Conservation (phyloP, 768 basidiomycete genomes). For the Rhizopogon salebrosus region DNA sequence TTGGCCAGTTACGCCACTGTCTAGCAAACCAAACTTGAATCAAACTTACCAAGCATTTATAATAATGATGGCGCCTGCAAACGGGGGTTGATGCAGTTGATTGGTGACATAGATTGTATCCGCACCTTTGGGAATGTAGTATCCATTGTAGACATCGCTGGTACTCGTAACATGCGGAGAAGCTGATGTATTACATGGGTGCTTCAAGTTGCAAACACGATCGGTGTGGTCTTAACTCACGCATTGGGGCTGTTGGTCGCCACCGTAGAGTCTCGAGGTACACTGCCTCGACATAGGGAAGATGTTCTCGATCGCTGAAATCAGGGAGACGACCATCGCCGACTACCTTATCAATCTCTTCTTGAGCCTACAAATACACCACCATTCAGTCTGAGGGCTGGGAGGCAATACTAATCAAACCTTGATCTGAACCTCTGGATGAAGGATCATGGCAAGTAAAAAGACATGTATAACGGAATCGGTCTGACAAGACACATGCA, state of each 20-base stretch:
- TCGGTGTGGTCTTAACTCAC: conserved; percentile 11
- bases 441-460: conserved; percentile 27
- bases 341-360: conserved; percentile 27
- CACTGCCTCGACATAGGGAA: conserved; percentile 29
- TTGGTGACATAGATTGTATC: not conserved
- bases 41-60: conserved; percentile 19
- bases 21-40: not conserved
- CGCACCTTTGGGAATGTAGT: conserved; percentile 26
- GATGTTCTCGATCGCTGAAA: conserved; percentile 18
- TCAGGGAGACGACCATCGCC: conserved; percentile 25
- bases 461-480: conserved; percentile 17
- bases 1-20: conserved; percentile 11
- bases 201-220: not conserved
- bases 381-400: conserved; percentile 1
- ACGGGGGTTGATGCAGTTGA: not conserved
- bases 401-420: conserved; percentile 1
- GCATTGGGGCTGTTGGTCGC: conserved; percentile 21
- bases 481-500: conserved; percentile 6
- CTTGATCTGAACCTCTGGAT: conserved; percentile 26
- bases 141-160: conserved; percentile 24
- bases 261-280: conserved; percentile 28
- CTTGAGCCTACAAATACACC: conserved; percentile 15
- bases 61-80: conserved; percentile 15
- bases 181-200: conserved; percentile 3
- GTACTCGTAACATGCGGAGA: conserved; percentile 18